These are phyloP conservation scores for Beauveria medogensis DNA, from an alignment of 2,329 filamentous ascomycete species.

Conservation along the genomic window DNA sequence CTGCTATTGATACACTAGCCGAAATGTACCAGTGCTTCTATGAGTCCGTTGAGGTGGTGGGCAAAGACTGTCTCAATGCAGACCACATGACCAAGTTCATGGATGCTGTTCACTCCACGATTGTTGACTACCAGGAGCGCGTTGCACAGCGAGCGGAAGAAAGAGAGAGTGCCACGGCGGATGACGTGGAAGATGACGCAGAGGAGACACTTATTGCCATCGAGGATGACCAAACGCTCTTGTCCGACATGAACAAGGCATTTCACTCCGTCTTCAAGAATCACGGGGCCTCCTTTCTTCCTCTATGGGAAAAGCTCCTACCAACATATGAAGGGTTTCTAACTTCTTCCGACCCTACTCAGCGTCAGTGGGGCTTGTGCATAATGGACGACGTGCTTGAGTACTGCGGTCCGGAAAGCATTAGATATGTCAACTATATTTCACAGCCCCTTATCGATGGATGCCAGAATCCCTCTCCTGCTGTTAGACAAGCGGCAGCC, in stretches of 20 bases:
- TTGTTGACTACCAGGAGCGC: slow-evolving; percentile 88
- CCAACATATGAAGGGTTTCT: slow-evolving; percentile 81
- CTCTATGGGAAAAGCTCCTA: slow-evolving; percentile 79
- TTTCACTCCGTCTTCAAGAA: slow-evolving; percentile 99
- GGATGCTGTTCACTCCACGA: slow-evolving; percentile 71
- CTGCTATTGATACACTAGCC: slow-evolving; percentile 88
- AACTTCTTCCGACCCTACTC: slow-evolving; percentile 72
- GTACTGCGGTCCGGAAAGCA: slow-evolving; percentile 86
- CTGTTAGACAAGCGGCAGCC: slow-evolving; percentile 89
- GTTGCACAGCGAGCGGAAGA: slow-evolving; percentile 80
- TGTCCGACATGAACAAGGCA: slow-evolving; percentile 99
- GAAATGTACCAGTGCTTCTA: slow-evolving; percentile 99
- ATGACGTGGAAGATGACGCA: slow-evolving; percentile 83
- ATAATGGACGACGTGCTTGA: slow-evolving; percentile 98
- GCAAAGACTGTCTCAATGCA: slow-evolving; percentile 69
- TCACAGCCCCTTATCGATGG: slow-evolving; percentile 79
- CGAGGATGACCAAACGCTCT: slow-evolving; percentile 90
- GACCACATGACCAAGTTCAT: slow-evolving; percentile 84
- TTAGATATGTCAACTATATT: slow-evolving; percentile 78
- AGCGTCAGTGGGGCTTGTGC: slow-evolving; percentile 97
- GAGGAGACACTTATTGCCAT: slow-evolving; percentile 85
- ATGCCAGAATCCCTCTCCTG: slow-evolving; percentile 76
- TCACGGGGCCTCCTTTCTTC: slow-evolving; percentile 76
- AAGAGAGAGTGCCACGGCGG: slow-evolving; percentile 60
- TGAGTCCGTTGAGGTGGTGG: slow-evolving; percentile 90